phyloP scores from a whole-genome alignment of 345 rosid species.

The Cardamine chenopodiifolia region DNA sequence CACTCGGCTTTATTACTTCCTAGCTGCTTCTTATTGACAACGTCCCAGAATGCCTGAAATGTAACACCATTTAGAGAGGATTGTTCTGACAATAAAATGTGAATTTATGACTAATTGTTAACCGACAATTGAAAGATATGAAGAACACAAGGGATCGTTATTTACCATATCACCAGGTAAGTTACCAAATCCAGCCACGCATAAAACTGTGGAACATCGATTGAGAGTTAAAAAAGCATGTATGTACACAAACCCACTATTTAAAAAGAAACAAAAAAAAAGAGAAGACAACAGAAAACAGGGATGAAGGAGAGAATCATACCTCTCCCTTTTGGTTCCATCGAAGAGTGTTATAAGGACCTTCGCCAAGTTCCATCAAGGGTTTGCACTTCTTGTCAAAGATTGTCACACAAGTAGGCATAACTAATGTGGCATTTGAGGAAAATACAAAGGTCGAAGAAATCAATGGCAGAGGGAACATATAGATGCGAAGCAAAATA shows the following conservation, averaged over 20 bases:
- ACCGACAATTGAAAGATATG: background rate
- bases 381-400: slow-evolving; percentile 91
- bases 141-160: slow-evolving; percentile 5
- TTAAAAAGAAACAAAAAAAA: background rate
- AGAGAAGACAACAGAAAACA: slow-evolving; percentile 1
- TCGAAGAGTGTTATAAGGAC: slow-evolving; percentile 87
- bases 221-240: slow-evolving; percentile 47
- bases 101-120: background rate
- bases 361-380: slow-evolving; percentile 77
- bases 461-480: background rate
- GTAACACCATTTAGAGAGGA: slow-evolving; percentile 8
- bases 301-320: slow-evolving; percentile 47
- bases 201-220: slow-evolving; percentile 58
- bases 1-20: slow-evolving; percentile 86
- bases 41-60: slow-evolving; percentile 90
- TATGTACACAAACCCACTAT: background rate
- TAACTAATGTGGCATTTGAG: slow-evolving; percentile 65
- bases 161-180: slow-evolving; percentile 97
- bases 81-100: background rate
- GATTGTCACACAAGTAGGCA: slow-evolving; percentile 88
- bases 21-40: slow-evolving; percentile 62
- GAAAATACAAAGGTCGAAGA: slow-evolving; percentile 36
- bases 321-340: slow-evolving; percentile 95
- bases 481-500: background rate
- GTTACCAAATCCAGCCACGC: slow-evolving; percentile 97